Conservation (phyloP, 2,329 filamentous ascomycete genomes). For the Calcarisporium arbuscula region DNA sequence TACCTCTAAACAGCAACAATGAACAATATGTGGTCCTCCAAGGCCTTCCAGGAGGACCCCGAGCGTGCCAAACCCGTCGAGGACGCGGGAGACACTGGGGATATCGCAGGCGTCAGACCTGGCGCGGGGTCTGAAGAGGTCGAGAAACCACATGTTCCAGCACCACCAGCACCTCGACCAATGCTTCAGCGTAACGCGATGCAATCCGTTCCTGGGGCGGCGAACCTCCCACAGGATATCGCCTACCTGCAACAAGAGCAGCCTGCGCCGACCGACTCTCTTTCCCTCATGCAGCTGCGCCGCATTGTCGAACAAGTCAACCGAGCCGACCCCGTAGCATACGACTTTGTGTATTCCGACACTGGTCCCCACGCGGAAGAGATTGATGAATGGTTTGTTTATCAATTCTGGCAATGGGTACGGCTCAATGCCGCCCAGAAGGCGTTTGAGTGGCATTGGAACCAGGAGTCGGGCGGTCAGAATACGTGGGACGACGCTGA, state of each 20-base stretch:
- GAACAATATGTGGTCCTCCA: conserved; percentile 39
- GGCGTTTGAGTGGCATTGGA: conserved; percentile 73
- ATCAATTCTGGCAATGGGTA: conserved; percentile 78
- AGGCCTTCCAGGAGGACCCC: conserved; percentile 25
- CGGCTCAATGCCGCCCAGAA: conserved; percentile 69
- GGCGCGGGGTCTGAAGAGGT: conserved; percentile 27
- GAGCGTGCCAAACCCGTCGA: conserved; percentile 20
- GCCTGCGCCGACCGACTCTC: conserved; percentile 54
- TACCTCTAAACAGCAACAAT: conserved; percentile 24
- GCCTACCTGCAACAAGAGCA: conserved; percentile 24
- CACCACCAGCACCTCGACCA: conserved; percentile 20
- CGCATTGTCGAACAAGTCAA: conserved; percentile 70
- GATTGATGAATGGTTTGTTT: conserved; percentile 96
- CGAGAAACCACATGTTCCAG: conserved; percentile 27
- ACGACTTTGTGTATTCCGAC: conserved; percentile 81
- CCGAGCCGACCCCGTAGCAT: conserved; percentile 61
- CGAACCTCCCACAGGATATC: neutral
- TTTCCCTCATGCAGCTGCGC: conserved; percentile 68
- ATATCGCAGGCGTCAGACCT: conserved; percentile 14
- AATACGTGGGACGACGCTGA: conserved; percentile 61
- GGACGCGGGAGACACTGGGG: conserved; percentile 37
- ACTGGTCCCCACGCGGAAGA: conserved; percentile 73
- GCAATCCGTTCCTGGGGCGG: conserved; percentile 11
- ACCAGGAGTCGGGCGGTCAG: conserved; percentile 35
- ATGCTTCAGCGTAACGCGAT: conserved; percentile 25